Evolutionary conservation across 768 basidiomycete species (phyloP), one percentile per base, ranked within the genome.

Genomic region (Naganishia onofrii): DNA sequence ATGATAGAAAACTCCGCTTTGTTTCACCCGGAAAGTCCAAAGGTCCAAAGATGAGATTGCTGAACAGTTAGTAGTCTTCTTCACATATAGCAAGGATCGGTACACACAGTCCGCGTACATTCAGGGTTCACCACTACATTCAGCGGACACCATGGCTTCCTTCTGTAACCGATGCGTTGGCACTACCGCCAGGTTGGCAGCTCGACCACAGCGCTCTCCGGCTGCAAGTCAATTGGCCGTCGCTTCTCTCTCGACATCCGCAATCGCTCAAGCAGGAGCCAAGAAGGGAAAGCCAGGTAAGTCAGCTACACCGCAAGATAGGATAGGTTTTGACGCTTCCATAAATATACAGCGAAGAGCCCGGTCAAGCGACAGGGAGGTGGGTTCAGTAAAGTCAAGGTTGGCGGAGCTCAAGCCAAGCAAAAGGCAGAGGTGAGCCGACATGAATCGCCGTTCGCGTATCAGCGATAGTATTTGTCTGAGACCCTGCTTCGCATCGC

Each of bases 231-330:
- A 21, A 29, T 12, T 69, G 42, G 56, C 44, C n/a, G 26, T 46
- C 19, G 56, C 57, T 5, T 38, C 72, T 44, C 66, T 75, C 19
- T 69, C 71, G 6, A 72, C 73, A 13, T 72, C 73, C 36, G 63
- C 71, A 32, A 53, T 70, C 26, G 70, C 51, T 28, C 54, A 71
- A 17, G 74, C 74, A 28, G 74, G 66, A 34, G 72, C 70, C 9
- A 72, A 72, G 54, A 68, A 69, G 31, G 72, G 72, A 68, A 66
- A 60, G n/a, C 60, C 69, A 38, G 63, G 69, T 70, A 28, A 55
- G 63, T 60, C 23, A 9, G 44, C 13, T 8, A 42, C n/a, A 34
- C 23, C 31, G 13, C 28, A 32, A n/a, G 29, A 10, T 26, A 26
- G 7, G 9, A 23, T 13, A n/a, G 5, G 12, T 17, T 29, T 31